phyloP scores from a whole-genome alignment of 2,329 filamentous ascomycete genomes.

The Ophiostoma pallidulum region DNA sequence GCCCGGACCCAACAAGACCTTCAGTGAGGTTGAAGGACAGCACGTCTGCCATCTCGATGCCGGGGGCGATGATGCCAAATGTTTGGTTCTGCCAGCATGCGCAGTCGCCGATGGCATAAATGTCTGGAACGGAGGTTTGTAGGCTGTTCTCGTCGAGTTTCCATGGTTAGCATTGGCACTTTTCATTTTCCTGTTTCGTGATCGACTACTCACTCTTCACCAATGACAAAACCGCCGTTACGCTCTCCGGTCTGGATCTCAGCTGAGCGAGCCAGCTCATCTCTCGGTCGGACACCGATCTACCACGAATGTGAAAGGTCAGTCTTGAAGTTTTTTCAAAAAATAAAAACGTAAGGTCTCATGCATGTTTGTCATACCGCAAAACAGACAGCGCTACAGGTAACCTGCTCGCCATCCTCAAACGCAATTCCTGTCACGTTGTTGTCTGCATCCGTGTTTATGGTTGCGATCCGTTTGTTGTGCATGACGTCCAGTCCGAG shows the following conservation, averaged over 20 bases:
- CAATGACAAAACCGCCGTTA: slow-evolving; percentile 2
- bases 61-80: slow-evolving; percentile 80
- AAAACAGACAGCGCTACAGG: slow-evolving; percentile 77
- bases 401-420: slow-evolving; percentile 68
- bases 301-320: not conserved
- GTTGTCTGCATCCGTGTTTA: slow-evolving; percentile 30
- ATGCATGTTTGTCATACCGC: slow-evolving; percentile 33
- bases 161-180: not conserved
- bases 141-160: slow-evolving; percentile 45
- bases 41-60: slow-evolving; percentile 87
- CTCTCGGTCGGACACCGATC: slow-evolving; percentile 73
- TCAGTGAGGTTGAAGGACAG: slow-evolving; percentile 86
- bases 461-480: slow-evolving; percentile 43
- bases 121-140: slow-evolving; percentile 57
- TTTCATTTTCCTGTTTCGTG: no score
- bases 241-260: slow-evolving; percentile 42
- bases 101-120: slow-evolving; percentile 87
- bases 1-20: slow-evolving; percentile 33
- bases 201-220: not conserved
- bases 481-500: slow-evolving; percentile 73
- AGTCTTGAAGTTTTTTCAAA: not conserved
- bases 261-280: slow-evolving; percentile 61
- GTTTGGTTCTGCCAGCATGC: slow-evolving; percentile 82
- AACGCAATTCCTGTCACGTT: slow-evolving; percentile 66
- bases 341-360: no score